Conservation (phyloP, 257 asterid genomes). For the Jacaranda mimosifolia region DNA sequence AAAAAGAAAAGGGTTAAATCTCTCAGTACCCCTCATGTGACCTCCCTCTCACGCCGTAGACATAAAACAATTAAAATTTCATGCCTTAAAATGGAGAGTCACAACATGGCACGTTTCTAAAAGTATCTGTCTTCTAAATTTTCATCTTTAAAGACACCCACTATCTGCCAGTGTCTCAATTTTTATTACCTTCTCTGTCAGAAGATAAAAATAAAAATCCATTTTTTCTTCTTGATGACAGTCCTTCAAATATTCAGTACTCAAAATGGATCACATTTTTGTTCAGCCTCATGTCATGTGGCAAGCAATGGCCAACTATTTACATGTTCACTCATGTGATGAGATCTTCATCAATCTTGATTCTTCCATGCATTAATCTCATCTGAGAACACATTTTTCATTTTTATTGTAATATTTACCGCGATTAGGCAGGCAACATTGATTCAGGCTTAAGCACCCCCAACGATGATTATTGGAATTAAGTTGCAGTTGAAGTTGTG, state of each 20-base stretch:
- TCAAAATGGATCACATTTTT: constrained; percentile 29
- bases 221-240: neutral
- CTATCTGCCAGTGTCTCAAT: constrained; percentile 30
- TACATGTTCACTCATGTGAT: constrained; percentile 51
- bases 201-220: neutral
- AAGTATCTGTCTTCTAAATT: constrained; percentile 27
- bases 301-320: constrained; percentile 28
- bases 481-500: neutral
- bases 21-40: constrained; percentile 46
- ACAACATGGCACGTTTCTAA: constrained; percentile 64
- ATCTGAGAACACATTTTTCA: too few species aligned
- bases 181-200: constrained; percentile 19
- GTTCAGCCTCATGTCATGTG: constrained; percentile 41
- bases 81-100: constrained; percentile 44
- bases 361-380: neutral
- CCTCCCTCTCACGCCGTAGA: constrained; percentile 40
- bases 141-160: constrained; percentile 30
- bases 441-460: neutral
- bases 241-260: constrained; percentile 8
- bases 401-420: too few species aligned
- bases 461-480: neutral
- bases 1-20: constrained; percentile 9
- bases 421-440: too few species aligned
- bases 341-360: constrained; percentile 24
- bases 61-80: constrained; percentile 21